Base-by-base conservation (phyloP, 2,329 filamentous ascomycete species). In the Botrytis cinerea region DNA sequence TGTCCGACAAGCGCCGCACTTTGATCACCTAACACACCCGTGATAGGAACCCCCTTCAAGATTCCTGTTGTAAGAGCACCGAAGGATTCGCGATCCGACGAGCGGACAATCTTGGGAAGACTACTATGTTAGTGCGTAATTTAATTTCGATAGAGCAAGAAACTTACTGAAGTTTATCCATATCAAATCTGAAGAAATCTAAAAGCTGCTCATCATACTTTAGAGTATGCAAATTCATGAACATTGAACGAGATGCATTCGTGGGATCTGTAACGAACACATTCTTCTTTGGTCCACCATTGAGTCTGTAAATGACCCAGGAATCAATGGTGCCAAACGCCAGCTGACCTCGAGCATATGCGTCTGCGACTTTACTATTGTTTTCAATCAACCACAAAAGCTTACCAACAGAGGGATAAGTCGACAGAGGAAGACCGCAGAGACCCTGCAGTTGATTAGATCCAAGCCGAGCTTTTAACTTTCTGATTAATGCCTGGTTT, bases 181-280 rank as follows among this genome's bases (percentile, higher is more conserved):
- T 81, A 79, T 89, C 87, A 75, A 97, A 87, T 63, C 88, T 89
- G 83, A 97, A 97, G 84, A 97, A 97, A 38, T 89, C 84, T 40
- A 97, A 84, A 40, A 97, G 87, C 59, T 86, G 86, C 73, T 94
- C 89, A 81, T 95, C 93, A 82, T 97, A 97, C 78, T 94, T 82
- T 74, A 94, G 86, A 18, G 91, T 95, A 78, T 90, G 87, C 71
- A 97, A 86, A 83, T 97, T 94, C 91, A 97, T 95, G 83, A 97
- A 96, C 94, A 97, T 97, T 75, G 94, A 97, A 80, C 94, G 87
- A 71, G 92, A 95, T 32, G 94, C 94, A 81, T 97, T 97, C 75
- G 93, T 94, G 66, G 91, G 90, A 82, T 97, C 94, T 0, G 94
- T 96, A 73, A 97, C 93, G 80, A 93, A 91, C 61, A 94, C 83